Percentiles rank a stretch among this genome's conserved stretches.
phyloP scores from a whole-genome alignment of 306 rosid species.

The Malus sieversii region DNA sequence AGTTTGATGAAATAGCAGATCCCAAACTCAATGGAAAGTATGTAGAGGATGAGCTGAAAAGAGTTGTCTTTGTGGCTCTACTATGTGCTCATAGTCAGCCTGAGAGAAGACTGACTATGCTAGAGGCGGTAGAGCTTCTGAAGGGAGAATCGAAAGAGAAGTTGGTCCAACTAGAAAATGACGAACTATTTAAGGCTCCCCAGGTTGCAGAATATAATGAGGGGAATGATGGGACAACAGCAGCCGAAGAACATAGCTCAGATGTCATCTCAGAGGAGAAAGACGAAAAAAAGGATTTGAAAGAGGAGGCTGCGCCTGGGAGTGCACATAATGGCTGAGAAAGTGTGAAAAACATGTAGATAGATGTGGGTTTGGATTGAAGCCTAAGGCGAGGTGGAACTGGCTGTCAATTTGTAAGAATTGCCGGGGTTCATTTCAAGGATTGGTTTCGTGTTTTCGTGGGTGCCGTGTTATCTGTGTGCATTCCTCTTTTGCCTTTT shows the following conservation, averaged over 20 bases:
- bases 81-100: slow-evolving; percentile 58
- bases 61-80: slow-evolving; percentile 64
- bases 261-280: slow-evolving; percentile 69
- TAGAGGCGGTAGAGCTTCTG: slow-evolving; percentile 69
- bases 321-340: slow-evolving; percentile 13
- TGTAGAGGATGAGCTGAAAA: slow-evolving; percentile 70
- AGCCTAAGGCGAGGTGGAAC: slow-evolving; percentile 5
- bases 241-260: slow-evolving; percentile 50
- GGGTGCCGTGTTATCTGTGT: slow-evolving; percentile 15
- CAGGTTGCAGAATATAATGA: slow-evolving; percentile 24
- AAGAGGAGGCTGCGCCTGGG: slow-evolving; percentile 24
- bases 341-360: slow-evolving; percentile 5
- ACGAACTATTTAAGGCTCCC: slow-evolving; percentile 53
- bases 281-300: slow-evolving; percentile 35
- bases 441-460: not conserved
- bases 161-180: slow-evolving; percentile 45
- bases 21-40: slow-evolving; percentile 72
- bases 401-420: slow-evolving; percentile 25
- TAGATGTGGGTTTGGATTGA: not conserved
- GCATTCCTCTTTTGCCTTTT: not conserved
- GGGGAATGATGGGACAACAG: slow-evolving; percentile 33
- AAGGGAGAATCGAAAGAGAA: slow-evolving; percentile 75
- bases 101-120: slow-evolving; percentile 75
- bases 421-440: slow-evolving; percentile 1
- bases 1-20: slow-evolving; percentile 61